Evolutionary conservation across 139 green algal genomes (phyloP).

Genomic region (Mesotaenium endlicherianum): DNA sequence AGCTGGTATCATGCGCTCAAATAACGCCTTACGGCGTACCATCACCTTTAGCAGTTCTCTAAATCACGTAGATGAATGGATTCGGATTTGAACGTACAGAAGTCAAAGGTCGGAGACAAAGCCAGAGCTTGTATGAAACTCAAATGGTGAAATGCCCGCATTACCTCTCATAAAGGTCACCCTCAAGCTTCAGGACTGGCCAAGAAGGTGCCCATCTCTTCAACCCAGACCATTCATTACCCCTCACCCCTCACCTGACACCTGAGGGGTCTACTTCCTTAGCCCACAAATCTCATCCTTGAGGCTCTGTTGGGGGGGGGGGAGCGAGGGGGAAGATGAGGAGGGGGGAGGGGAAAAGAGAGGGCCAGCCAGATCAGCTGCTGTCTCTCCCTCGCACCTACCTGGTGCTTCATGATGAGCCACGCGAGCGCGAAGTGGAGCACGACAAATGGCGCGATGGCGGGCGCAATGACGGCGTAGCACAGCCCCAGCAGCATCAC

Average conservation of each 20-base stretch:
- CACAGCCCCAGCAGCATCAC: constrained; percentile 29
- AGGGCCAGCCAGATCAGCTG: neutral
- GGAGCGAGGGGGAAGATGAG: neutral
- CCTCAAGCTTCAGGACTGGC: too few relatives aligned
- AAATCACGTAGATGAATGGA: too few relatives aligned
- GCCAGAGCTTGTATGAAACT: too few relatives aligned
- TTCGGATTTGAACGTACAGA: too few relatives aligned
- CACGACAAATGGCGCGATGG: constrained; percentile 35
- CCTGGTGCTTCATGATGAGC: constrained; percentile 18
- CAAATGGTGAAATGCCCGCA: too few relatives aligned
- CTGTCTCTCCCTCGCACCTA: neutral
- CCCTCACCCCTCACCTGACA: neutral
- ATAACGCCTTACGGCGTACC: too few relatives aligned
- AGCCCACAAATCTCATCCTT: neutral
- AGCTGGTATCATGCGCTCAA: too few relatives aligned
- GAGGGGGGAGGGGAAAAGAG: neutral
- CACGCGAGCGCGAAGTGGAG: constrained; percentile 23
- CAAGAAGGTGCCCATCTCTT: neutral
- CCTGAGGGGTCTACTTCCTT: neutral
- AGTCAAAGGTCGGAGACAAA: too few relatives aligned
- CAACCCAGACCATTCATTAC: neutral
- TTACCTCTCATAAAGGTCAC: too few relatives aligned
- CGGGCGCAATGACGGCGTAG: constrained; percentile 48
- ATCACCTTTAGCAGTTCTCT: too few relatives aligned
- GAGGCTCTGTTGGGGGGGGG: neutral